These are phyloP conservation scores for Aspergillus funiculosus DNA, from an alignment of 495 filamentous ascomycete genomes.

Conservation along the genomic window DNA sequence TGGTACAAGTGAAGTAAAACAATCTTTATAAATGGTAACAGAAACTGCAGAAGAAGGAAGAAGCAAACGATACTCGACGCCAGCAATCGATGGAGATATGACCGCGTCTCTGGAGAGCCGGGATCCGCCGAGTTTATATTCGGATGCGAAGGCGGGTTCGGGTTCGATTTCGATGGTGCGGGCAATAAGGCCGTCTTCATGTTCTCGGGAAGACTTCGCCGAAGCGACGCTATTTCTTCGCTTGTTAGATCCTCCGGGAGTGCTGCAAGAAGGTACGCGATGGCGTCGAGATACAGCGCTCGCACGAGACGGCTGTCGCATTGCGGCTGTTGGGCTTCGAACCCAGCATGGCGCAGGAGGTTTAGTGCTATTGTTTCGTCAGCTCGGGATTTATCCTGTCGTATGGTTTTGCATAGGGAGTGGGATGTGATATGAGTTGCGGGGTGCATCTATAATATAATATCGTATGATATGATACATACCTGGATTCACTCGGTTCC, in stretches of 20 bases:
- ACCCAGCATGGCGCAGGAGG: conserved; percentile 35
- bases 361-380: conserved; percentile 27
- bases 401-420: neutral
- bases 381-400: neutral
- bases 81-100: conserved; percentile 53
- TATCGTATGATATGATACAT: too few relatives aligned
- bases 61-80: conserved; percentile 50
- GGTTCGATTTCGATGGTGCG: neutral
- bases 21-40: conserved; percentile 55
- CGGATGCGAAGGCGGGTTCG: neutral
- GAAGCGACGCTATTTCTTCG: conserved; percentile 29
- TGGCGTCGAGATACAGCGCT: conserved; percentile 60
- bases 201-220: conserved; percentile 26
- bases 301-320: conserved; percentile 46
- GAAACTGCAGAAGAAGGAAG: conserved; percentile 50
- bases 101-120: conserved; percentile 20
- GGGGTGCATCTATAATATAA: too few relatives aligned
- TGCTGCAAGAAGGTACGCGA: conserved; percentile 61
- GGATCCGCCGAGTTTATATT: neutral
- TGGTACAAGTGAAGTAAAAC: conserved; percentile 47
- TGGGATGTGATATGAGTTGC: neutral
- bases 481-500: conserved; percentile 41
- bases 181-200: conserved; percentile 12
- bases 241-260: conserved; percentile 53
- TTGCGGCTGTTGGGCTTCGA: conserved; percentile 35